Percentiles rank a stretch among this genome's conserved stretches.
Conservation (phyloP, 352 stramenopile species). For the Ophiocytium majus region DNA sequence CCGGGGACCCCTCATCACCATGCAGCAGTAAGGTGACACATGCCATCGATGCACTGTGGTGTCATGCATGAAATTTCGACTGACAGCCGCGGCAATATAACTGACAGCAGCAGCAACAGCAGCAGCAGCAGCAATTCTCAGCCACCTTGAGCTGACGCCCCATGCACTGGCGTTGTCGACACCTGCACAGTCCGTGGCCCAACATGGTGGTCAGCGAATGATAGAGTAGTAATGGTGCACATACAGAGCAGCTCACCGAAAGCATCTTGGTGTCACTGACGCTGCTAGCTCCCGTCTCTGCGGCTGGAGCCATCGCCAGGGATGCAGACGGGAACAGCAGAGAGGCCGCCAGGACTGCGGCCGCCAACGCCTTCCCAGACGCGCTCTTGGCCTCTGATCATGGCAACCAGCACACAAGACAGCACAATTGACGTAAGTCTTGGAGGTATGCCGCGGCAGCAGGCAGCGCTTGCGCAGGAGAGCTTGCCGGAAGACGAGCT, state of each 20-base stretch:
- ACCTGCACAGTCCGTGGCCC: not conserved
- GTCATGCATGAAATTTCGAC: not conserved
- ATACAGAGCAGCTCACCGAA: not conserved
- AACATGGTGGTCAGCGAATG: not conserved
- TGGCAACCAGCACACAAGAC: no score
- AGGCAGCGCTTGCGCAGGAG: no score
- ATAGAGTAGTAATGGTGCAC: not conserved
- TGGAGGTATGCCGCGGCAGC: no score
- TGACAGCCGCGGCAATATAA: not conserved
- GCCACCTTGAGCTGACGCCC: not conserved
- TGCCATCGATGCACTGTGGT: no score
- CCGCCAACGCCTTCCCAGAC: no score
- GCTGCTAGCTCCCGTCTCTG: constrained; percentile 10
- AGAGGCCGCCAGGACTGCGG: not conserved
- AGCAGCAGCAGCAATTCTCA: not conserved
- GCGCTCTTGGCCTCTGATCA: no score
- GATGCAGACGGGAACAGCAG: not conserved
- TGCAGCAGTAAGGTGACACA: no score
- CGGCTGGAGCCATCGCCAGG: not conserved
- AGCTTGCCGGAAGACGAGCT: no score
- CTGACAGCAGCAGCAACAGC: not conserved
- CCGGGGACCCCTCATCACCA: no score
- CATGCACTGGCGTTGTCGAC: not conserved
- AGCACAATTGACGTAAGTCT: no score
- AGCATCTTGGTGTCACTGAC: constrained; percentile 33